Percentiles rank a stretch among this genome's conserved stretches.
Evolutionary conservation across 371 early-diverging fungal species (phyloP).

Genomic region (Capillidium rhysosporum): DNA sequence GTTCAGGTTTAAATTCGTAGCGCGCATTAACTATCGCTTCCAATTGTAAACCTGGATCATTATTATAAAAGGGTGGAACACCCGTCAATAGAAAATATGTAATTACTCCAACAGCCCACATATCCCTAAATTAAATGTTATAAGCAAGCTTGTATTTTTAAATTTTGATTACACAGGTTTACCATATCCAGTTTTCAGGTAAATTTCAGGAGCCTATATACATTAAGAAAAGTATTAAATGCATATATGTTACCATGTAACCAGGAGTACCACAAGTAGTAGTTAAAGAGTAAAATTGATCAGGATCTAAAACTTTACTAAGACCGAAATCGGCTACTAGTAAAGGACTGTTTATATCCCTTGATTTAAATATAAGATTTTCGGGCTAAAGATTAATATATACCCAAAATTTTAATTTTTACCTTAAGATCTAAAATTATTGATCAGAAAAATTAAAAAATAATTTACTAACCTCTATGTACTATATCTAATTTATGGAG

Average conservation of each 20-base stretch:
- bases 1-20: slow-evolving; percentile 56
- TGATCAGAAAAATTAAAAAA: slow-evolving; percentile 13
- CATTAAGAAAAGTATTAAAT: slow-evolving; percentile 10
- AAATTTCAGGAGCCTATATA: slow-evolving; percentile 19
- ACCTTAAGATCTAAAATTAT: slow-evolving; percentile 23
- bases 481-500: slow-evolving; percentile 71
- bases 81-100: slow-evolving; percentile 77
- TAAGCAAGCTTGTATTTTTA: neutral
- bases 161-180: slow-evolving; percentile 17
- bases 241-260: slow-evolving; percentile 42
- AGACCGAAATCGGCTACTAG: slow-evolving; percentile 84
- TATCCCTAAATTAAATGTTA: slow-evolving; percentile 21
- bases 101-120: slow-evolving; percentile 89
- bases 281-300: slow-evolving; percentile 47
- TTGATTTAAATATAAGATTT: slow-evolving; percentile 61
- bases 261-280: slow-evolving; percentile 77
- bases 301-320: slow-evolving; percentile 57
- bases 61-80: slow-evolving; percentile 71
- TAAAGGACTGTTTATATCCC: slow-evolving; percentile 43
- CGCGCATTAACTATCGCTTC: slow-evolving; percentile 48
- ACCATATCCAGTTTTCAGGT: slow-evolving; percentile 23
- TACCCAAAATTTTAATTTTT: neutral
- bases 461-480: slow-evolving; percentile 47
- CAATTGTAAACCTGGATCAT: slow-evolving; percentile 32
- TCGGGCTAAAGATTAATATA: slow-evolving; percentile 35